Evolutionary conservation across 2,329 filamentous ascomycete species (phyloP).

Genomic region (Mycosphaerelloides madeirae): DNA sequence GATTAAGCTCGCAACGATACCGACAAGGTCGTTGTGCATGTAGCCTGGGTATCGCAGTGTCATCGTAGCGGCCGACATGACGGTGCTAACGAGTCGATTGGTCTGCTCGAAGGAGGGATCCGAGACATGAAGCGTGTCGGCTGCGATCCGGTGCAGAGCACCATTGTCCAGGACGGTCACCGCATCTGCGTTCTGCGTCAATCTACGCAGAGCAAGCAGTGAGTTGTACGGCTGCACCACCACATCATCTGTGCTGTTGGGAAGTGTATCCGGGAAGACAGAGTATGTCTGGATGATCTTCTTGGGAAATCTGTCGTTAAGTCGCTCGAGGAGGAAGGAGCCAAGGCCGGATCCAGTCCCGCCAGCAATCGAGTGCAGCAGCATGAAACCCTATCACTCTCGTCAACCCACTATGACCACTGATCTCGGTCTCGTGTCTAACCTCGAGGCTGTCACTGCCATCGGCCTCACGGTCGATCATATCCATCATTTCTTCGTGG

Average conservation of each 20-base stretch:
- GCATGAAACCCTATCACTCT: slow-evolving; percentile 76
- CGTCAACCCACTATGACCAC: background rate
- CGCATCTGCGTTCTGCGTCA: slow-evolving; percentile 95
- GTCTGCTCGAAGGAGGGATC: slow-evolving; percentile 96
- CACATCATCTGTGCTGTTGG: slow-evolving; percentile 74
- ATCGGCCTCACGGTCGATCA: slow-evolving; percentile 98
- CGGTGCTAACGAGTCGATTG: slow-evolving; percentile 90
- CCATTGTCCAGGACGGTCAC: slow-evolving; percentile 97
- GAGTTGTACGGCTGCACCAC: slow-evolving; percentile 99
- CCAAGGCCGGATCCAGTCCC: slow-evolving; percentile 95
- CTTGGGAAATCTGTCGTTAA: slow-evolving; percentile 97
- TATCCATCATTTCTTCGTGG: slow-evolving; percentile 96
- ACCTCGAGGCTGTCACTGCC: slow-evolving; percentile 95
- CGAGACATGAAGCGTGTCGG: slow-evolving; percentile 89
- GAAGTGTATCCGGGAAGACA: slow-evolving; percentile 86
- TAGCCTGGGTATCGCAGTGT: slow-evolving; percentile 96
- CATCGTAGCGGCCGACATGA: slow-evolving; percentile 97
- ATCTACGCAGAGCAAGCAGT: slow-evolving; percentile 78
- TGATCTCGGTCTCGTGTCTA: slow-evolving; percentile 9
- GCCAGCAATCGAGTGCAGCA: slow-evolving; percentile 95
- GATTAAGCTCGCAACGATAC: slow-evolving; percentile 91
- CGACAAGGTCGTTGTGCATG: slow-evolving; percentile 99
- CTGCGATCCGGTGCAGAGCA: slow-evolving; percentile 86
- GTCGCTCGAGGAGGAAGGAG: slow-evolving; percentile 86
- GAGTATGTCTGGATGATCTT: slow-evolving; percentile 99